Base-by-base conservation (phyloP, 2,329 filamentous ascomycete genomes). In the Pseudophaeomoniella oleicola region DNA sequence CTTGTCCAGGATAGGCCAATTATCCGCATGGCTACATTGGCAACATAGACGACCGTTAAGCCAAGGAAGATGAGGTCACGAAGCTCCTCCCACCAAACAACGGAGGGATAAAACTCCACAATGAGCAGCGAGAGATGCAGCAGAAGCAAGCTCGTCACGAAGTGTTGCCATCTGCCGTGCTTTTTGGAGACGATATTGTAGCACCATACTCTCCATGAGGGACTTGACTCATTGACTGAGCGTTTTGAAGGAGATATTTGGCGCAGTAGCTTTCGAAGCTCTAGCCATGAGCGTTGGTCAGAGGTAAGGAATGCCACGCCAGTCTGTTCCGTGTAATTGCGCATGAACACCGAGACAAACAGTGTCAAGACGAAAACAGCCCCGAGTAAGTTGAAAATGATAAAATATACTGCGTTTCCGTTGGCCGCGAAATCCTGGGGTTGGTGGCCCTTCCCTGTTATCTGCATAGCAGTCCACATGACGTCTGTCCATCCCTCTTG, bases 261-360 rank as follows among this genome's bases (percentile, higher is more conserved):
- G 36, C 84, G 74, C 29, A 98, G 65, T 16, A 94, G 67, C 59
- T 98, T 98, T 39, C 90, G 75, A 46, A 98, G 60, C 56, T 98
- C 90, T 11, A 98, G 72, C 90, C 90, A 98, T 0, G 88, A 94
- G 47, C 90, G 78, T 55, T 98, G 90, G 50, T 98, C 90, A 1
- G 87, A 81, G 1, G 90, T 98, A 49, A 98, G 64, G 55, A 88
- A 98, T 2, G 90, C 90, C 31, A 98, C 90, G 2, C 90, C 90
- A 0, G 90, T 98, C 59, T 96, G 87, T 59, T 98, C 90, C 0
- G 90, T 98, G 59, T 98, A 98, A 56, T 94, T 98, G 42, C 90
- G 84, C 90, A 98, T 98, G 57, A 98, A 98, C 42, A 98, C 90
- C 39, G 90, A 96, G 34, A 98, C 92, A 57, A 98, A 98, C 52